Base-by-base conservation (phyloP, 345 rosid genomes). In the Rhodamnia argentea region DNA sequence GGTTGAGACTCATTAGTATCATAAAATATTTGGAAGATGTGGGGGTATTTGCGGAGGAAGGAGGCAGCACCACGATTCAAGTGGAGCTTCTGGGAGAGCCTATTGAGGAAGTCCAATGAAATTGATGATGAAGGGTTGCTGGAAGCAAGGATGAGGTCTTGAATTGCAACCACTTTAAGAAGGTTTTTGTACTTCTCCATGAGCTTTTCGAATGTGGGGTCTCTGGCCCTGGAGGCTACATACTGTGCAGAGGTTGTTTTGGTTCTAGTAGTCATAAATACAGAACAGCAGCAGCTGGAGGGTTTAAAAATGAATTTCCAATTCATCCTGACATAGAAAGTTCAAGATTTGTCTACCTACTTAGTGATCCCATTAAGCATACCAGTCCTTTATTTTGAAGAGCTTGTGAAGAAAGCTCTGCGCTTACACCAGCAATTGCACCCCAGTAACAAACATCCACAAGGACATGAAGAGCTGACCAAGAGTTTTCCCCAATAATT, bases 171-270 rank as follows among this genome's bases (percentile, higher is more conserved):
- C 87, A 96, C 98, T 84, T 94, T 96, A 89, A 90, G 60, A 85
- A 94, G 92, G 92, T 96, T 92, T 88, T 96, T 97, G 92, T 97
- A 93, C 86, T 91, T 95, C 89, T 94, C 97, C 98, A 97, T 95
- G 52, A 94, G 87, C 86, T 97, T 97, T 91, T 96, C 96, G 85
- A 97, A 94, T 5, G 95, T 92, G 59, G 99, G 88, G 86, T 96
- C 96, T 90, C 99, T 90, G 83, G 92, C 89, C 89, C 99, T 91
- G 0, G 95, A 93, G 56, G 94, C 96, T 4, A 96, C 99, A 78
- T 94, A 93, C 87, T 90, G 93, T 78, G 93, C 95, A 27, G 99
- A 94, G 12, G 96, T 94, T 32, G 98, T 95, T 88, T 94, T 92
- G 24, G 88, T 91, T 87, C 98, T 91, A 52, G 87, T 32, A 47